Conservation (phyloP, 176 grass and related monocot genomes). For the Rhynchospora pubera region DNA sequence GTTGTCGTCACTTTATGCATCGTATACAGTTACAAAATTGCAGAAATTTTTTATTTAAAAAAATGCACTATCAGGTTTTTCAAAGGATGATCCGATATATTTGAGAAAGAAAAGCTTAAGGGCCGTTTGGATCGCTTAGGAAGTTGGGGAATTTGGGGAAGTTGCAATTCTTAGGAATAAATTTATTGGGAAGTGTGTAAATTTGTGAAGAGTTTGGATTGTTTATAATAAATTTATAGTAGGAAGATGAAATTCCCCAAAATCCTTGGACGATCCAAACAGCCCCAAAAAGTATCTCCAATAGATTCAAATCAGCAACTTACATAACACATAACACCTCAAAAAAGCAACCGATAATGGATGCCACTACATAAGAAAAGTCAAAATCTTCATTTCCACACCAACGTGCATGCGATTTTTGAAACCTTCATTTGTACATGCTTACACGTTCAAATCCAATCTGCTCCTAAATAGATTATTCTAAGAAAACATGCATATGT, state of each 20-base stretch:
- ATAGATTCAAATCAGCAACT: not conserved
- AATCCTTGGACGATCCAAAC: too few species aligned
- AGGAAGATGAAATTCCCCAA: too few species aligned
- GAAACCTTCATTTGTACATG: constrained; percentile 9
- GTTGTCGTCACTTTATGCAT: not conserved
- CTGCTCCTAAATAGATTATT: not conserved
- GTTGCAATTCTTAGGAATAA: too few species aligned
- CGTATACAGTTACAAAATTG: not conserved
- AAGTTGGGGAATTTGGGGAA: too few species aligned
- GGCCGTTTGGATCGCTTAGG: too few species aligned
- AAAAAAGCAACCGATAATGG: not conserved
- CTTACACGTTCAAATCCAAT: constrained; percentile 25
- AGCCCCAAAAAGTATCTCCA: not conserved
- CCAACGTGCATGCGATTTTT: constrained; percentile 10
- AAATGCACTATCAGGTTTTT: not conserved
- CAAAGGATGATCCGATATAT: not conserved
- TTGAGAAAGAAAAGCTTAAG: not conserved
- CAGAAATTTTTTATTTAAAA: not conserved
- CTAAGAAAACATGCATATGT: not conserved
- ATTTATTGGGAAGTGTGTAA: too few species aligned
- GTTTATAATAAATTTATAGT: too few species aligned
- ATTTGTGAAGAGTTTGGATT: too few species aligned
- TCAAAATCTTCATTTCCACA: not conserved
- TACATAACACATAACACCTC: not conserved
- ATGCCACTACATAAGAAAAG: not conserved